A percentile compares a stretch with the other conserved stretches of the same genome.
Evolutionary conservation across 108 stramenopile species (phyloP).

Genomic region (Skeletonema costatum): DNA sequence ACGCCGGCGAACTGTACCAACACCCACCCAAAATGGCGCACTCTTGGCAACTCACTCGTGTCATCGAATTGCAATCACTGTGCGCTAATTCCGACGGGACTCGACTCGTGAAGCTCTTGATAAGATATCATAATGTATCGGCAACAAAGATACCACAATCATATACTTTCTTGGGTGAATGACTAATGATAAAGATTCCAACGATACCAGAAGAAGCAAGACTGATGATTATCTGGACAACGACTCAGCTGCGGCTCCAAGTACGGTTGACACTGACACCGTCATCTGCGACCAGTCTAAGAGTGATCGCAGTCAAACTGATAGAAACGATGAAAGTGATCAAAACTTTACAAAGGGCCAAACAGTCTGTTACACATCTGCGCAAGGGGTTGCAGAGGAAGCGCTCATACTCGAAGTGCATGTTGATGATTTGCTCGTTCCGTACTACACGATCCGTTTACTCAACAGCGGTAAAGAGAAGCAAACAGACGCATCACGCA

Average conservation of each 20-base stretch:
- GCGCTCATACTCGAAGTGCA: conserved; percentile 27
- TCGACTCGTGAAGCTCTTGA: background rate
- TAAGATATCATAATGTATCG: background rate
- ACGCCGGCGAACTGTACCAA: too few species aligned
- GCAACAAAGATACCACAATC: background rate
- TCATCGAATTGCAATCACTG: background rate
- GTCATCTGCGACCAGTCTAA: background rate
- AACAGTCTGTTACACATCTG: background rate
- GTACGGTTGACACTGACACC: background rate
- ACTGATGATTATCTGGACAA: background rate
- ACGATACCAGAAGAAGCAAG: background rate
- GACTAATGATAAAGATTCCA: background rate
- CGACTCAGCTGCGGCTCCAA: background rate
- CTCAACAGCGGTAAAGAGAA: conserved; percentile 26
- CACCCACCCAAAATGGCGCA: too few species aligned
- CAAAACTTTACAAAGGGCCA: conserved; percentile 1
- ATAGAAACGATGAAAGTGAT: background rate
- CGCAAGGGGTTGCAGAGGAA: conserved; percentile 2
- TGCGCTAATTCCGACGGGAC: background rate
- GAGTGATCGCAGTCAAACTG: background rate
- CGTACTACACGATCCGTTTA: conserved; percentile 40
- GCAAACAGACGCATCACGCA: conserved; percentile 30
- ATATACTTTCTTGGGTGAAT: background rate
- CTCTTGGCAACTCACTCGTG: background rate
- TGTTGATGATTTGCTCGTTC: conserved; percentile 24